Evolutionary conservation across 352 stramenopile species (phyloP).

Genomic region (Lagenidium giganteum): DNA sequence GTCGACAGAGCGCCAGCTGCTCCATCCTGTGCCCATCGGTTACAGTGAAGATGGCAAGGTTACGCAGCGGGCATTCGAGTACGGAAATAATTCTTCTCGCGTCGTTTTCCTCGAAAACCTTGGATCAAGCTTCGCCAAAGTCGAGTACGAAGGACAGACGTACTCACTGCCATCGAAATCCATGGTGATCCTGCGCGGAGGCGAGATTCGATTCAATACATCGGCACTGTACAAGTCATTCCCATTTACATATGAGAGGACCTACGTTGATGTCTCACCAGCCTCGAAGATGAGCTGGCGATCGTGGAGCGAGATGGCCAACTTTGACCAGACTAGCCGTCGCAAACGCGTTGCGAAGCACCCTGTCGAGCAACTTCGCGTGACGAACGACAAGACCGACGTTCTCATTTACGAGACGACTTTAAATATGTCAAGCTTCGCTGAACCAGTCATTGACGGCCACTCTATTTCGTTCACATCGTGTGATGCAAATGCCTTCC

Average conservation of each 20-base stretch:
- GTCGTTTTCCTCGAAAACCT: conserved; percentile 60
- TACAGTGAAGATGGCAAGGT: too few relatives aligned
- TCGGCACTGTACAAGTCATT: conserved; percentile 43
- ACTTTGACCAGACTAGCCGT: conserved; percentile 31
- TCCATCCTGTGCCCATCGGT: conserved; percentile 26
- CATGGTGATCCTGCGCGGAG: conserved; percentile 42
- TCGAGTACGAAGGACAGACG: conserved; percentile 26
- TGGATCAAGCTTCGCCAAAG: conserved; percentile 15
- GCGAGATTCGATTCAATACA: conserved; percentile 45
- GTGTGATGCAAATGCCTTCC: conserved; percentile 49
- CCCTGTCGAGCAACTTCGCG: conserved; percentile 44
- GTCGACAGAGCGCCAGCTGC: conserved; percentile 38
- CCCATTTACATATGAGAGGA: conserved; percentile 24
- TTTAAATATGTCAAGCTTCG: too few relatives aligned
- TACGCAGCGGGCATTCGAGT: conserved; percentile 43
- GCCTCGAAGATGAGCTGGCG: conserved; percentile 31
- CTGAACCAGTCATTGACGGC: neutral
- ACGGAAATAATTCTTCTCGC: conserved; percentile 10
- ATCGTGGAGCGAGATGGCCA: conserved; percentile 44
- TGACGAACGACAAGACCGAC: conserved; percentile 53
- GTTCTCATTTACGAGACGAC: conserved; percentile 61
- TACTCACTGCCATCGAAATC: conserved; percentile 37
- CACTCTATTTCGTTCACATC: conserved; percentile 35
- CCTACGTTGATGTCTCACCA: conserved; percentile 34
- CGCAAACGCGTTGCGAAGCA: conserved; percentile 21